A percentile compares a stretch with the other conserved stretches of the same genome.
These are phyloP conservation scores for Sporothrix pallida DNA, from an alignment of 2,329 filamentous ascomycete genomes.

Conservation along the genomic window DNA sequence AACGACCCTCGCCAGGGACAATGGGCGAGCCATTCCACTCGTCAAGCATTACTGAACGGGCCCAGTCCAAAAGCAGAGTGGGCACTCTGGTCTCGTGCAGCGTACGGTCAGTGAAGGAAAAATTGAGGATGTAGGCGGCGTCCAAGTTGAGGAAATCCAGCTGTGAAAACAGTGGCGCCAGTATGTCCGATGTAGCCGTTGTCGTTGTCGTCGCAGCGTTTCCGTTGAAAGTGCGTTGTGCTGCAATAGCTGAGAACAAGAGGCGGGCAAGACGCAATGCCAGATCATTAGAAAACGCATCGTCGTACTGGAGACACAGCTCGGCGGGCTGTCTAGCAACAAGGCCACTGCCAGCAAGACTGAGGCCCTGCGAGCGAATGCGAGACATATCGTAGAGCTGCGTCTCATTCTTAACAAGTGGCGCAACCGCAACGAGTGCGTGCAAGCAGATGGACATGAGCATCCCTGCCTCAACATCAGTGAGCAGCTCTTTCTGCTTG, in stretches of 20 bases:
- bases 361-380: constrained; percentile 60
- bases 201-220: constrained; percentile 41
- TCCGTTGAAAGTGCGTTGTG: constrained; percentile 58
- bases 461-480: constrained; percentile 57
- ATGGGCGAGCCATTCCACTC: constrained; percentile 80
- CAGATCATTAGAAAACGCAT: constrained; percentile 66
- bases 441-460: constrained; percentile 67
- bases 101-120: constrained; percentile 57
- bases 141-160: constrained; percentile 58
- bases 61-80: constrained; percentile 70
- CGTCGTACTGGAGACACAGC: constrained; percentile 66
- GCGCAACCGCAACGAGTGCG: constrained; percentile 64
- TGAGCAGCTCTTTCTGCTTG: constrained; percentile 46
- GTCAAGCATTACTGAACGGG: constrained; percentile 73
- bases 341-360: constrained; percentile 54
- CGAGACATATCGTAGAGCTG: constrained; percentile 65
- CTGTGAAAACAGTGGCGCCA: constrained; percentile 58
- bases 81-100: constrained; percentile 63
- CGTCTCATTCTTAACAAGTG: constrained; percentile 54
- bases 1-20: constrained; percentile 70
- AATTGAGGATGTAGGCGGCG: constrained; percentile 54
- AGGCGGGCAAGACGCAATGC: constrained; percentile 64
- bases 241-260: constrained; percentile 62
- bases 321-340: constrained; percentile 54
- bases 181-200: constrained; percentile 48